phyloP scores from a whole-genome alignment of 495 filamentous ascomycete species.

The Hyaloscypha bicolor region DNA sequence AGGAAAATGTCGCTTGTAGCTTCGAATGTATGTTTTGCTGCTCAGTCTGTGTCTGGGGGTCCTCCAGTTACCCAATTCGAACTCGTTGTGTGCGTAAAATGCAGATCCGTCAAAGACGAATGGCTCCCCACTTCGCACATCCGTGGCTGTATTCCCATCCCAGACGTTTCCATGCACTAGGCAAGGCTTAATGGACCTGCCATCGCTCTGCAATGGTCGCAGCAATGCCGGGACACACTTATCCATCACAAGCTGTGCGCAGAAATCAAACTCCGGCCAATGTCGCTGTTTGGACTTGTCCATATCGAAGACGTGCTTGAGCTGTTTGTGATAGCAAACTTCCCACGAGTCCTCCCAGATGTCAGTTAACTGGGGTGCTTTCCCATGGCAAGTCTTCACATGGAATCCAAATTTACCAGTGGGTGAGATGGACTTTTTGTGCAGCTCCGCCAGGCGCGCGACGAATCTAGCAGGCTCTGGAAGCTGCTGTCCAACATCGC shows the following conservation, averaged over 20 bases:
- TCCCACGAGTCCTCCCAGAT: not conserved
- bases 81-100: not conserved
- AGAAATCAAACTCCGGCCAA: not conserved
- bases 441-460: slow-evolving; percentile 42
- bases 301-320: not conserved
- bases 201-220: not conserved
- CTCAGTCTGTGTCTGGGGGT: not conserved
- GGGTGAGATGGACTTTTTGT: slow-evolving; percentile 43
- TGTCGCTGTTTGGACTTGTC: not conserved
- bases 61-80: not conserved
- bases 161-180: not conserved
- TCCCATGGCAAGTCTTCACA: slow-evolving; percentile 45
- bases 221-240: not conserved
- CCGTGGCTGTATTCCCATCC: not conserved
- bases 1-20: not conserved
- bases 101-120: not conserved
- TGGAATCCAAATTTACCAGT: slow-evolving; percentile 55
- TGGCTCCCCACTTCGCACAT: not conserved
- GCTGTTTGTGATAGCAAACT: not conserved
- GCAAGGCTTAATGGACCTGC: not conserved
- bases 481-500: not conserved
- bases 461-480: slow-evolving; percentile 35
- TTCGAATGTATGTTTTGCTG: not conserved
- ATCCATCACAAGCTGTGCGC: not conserved
- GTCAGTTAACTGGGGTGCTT: slow-evolving; percentile 32